phyloP scores from a whole-genome alignment of 2,329 filamentous ascomycete genomes.

The Nannizziopsis barbatae region DNA sequence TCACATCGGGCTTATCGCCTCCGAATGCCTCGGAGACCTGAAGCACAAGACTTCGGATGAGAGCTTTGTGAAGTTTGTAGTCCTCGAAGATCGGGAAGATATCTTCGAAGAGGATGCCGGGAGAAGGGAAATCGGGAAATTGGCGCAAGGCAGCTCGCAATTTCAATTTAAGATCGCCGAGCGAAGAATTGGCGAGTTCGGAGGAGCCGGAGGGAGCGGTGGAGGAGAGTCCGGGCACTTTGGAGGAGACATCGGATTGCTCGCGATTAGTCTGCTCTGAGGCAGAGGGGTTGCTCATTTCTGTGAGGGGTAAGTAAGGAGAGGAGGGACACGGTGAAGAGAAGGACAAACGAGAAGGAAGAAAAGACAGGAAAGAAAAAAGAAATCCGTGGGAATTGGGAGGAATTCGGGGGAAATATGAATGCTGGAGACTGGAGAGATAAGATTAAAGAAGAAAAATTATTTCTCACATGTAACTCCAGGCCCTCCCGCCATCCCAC shows the following conservation, averaged over 20 bases:
- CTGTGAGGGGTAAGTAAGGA: conserved; percentile 19
- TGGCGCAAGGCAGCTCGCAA: conserved; percentile 65
- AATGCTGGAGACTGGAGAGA: conserved; percentile 1
- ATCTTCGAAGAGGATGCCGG: conserved; percentile 92
- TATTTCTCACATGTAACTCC: neutral
- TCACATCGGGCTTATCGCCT: conserved; percentile 62
- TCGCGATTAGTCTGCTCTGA: conserved; percentile 18
- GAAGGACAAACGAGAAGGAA: conserved; percentile 10
- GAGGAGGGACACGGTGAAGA: conserved; percentile 21
- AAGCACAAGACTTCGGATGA: conserved; percentile 76
- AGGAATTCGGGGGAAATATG: conserved; percentile 2
- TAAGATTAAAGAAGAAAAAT: conserved; percentile 3
- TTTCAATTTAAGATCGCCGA: conserved; percentile 48
- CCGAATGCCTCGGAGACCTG: conserved; percentile 57
- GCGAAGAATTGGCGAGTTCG: conserved; percentile 41
- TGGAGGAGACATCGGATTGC: conserved; percentile 29
- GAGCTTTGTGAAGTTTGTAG: conserved; percentile 57
- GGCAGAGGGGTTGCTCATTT: conserved; percentile 31
- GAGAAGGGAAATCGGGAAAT: conserved; percentile 82
- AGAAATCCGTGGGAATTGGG: conserved; percentile 1
- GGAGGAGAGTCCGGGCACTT: conserved; percentile 36
- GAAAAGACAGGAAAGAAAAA: conserved; percentile 15
- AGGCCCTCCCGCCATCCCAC: conserved; percentile 7
- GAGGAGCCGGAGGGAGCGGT: conserved; percentile 36
- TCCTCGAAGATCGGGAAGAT: conserved; percentile 93